Base-by-base conservation (phyloP, 345 rosid genomes). In the Sonneratia caseolaris region DNA sequence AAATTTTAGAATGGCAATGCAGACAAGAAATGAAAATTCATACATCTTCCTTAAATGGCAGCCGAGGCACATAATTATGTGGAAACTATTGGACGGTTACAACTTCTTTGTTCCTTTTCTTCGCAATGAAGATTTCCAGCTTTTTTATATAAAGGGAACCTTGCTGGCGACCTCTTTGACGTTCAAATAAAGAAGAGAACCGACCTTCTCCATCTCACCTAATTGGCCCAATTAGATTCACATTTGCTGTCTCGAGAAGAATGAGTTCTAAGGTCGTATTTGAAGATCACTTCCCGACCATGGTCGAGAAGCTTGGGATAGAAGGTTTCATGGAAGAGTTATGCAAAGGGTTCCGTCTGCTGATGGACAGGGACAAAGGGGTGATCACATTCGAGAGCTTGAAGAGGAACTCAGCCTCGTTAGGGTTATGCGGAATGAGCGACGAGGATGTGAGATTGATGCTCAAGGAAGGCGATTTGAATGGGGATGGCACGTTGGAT, bases 241-340 rank as follows among this genome's bases (percentile, higher is more conserved):
- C 32, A 27, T n/a, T 83, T 81, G 88, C 83, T 57, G 6, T 69
- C 76, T 1, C 7, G 56, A 72, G 79, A 69, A 4, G 37, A 21
- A 61, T 61, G 65, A 9, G 36, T 61, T 61, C 36, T 9, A 27
- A 61, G 65, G 71, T 82, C 35, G 81, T 76, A 45, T 87, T 87
- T 32, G 89, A 87, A 51, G 89, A 85, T 70, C 80, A 68, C 43
- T 87, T 87, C 72, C 88, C 89, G 7, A 77, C 86, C 21, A 87
- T 87, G 92, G 80, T 84, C 64, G 86, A 82, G 73, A 80, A 72
- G 68, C 32, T 87, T 2, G 92, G 92, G 0, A 77, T 85, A 0
- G 85, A 84, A 0, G 92, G 92, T 61, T 80, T 87, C 61, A 87
- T 87, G 86, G 74, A 76, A 65, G 89, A 87, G 84, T 69, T 87